Base-by-base conservation (phyloP, 2,329 filamentous ascomycete genomes). In the Colletotrichum aenigma region DNA sequence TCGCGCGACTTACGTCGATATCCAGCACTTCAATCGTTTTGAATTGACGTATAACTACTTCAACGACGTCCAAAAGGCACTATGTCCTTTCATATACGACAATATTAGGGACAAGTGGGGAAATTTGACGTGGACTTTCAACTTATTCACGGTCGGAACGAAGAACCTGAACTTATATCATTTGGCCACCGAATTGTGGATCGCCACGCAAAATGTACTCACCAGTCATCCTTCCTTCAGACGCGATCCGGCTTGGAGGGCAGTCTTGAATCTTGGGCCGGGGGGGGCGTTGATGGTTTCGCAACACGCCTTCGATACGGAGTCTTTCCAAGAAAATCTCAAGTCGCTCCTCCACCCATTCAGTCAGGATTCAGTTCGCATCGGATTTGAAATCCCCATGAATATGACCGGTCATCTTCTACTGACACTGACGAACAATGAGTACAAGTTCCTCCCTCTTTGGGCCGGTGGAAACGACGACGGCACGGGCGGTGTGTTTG, bases 371-470 rank as follows among this genome's bases (percentile, higher is more conserved):
- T 84, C 84, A 81, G 12, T 78, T 3, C 79, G 79, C 2, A 76
- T 77, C 10, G 81, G 83, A 6, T 78, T 84, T 15, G 82, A 85
- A 32, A 82, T 85, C 4, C 79, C 81, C 2, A 80, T 86, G 30
- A 80, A 80, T 16, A 77, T 86, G 4, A 87, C 85, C 1, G 82
- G 83, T 4, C 87, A 90, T 77, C 77, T 90, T 28, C 81, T 93
- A 0, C 85, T 92, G 1, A 87, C 86, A 7, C 85, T 94, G 3
- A 83, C 84, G 1, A 87, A 90, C 5, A 84, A 89, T 3, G 93
- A 94, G 82, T 88, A 90, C 77, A 89, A 89, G 72, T 94, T 88
- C 77, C 85, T 94, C 4, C 92, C 93, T 0, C 84, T 94, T 6
- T 94, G 92, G 92, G 92, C 91, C 1, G 92, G 90, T 6, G 93